Evolutionary conservation across 768 basidiomycete genomes (phyloP).

Genomic region (Pisolithus marmoratus): DNA sequence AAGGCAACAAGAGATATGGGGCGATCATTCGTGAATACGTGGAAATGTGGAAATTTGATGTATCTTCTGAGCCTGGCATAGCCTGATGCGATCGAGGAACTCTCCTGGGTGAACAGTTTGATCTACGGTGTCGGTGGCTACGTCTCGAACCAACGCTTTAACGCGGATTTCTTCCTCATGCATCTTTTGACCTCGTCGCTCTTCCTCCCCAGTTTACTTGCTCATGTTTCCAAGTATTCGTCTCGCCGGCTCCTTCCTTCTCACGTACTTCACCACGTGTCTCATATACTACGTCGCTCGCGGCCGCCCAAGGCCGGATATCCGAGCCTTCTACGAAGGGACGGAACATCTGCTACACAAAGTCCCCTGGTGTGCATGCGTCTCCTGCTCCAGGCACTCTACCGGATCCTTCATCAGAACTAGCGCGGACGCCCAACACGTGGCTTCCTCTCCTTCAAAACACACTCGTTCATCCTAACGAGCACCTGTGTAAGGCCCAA

Average conservation of each 20-base stretch:
- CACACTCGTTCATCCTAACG: slow-evolving; percentile 27
- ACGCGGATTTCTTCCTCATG: slow-evolving; percentile 65
- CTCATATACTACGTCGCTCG: slow-evolving; percentile 28
- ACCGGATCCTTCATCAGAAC: slow-evolving; percentile 4
- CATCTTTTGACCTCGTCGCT: slow-evolving; percentile 65
- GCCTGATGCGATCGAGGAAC: slow-evolving; percentile 55
- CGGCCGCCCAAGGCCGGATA: slow-evolving; percentile 28
- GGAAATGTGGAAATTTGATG: slow-evolving; percentile 41
- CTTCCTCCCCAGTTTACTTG: slow-evolving; percentile 50
- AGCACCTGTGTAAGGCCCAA: slow-evolving; percentile 21
- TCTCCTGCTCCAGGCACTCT: slow-evolving; percentile 4
- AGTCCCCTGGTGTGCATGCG: slow-evolving; percentile 7
- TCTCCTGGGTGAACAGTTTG: slow-evolving; percentile 49
- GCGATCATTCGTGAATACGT: slow-evolving; percentile 37
- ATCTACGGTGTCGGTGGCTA: slow-evolving; percentile 60
- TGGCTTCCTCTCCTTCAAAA: slow-evolving; percentile 33
- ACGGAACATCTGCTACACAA: slow-evolving; percentile 16
- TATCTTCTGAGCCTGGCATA: slow-evolving; percentile 31
- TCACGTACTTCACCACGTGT: slow-evolving; percentile 22
- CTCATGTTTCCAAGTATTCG: slow-evolving; percentile 24
- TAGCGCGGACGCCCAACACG: slow-evolving; percentile 24
- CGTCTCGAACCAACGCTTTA: slow-evolving; percentile 42
- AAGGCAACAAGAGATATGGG: slow-evolving; percentile 27
- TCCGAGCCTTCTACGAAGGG: slow-evolving; percentile 25
- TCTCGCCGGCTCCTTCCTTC: slow-evolving; percentile 24